These are phyloP conservation scores for Zygnema circumcarinatum DNA, from an alignment of 139 green algal species.

Conservation along the genomic window DNA sequence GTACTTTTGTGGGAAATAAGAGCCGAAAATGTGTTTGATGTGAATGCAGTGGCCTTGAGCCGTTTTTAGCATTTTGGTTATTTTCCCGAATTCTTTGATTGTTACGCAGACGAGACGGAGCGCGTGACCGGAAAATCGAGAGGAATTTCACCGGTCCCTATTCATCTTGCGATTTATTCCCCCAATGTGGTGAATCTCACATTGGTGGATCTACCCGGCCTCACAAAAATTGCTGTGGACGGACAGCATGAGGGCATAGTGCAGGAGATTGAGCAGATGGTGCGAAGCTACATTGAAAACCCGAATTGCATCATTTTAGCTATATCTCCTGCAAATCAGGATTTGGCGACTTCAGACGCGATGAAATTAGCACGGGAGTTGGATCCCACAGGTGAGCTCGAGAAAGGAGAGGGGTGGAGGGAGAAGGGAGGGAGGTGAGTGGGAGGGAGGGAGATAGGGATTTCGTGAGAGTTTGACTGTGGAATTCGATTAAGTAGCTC, in stretches of 20 bases:
- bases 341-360: constrained; percentile 62
- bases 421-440: too few relatives aligned
- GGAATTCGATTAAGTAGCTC: not conserved
- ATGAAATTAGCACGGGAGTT: constrained; percentile 61
- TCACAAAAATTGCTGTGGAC: constrained; percentile 93
- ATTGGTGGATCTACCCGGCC: constrained; percentile 94
- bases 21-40: too few relatives aligned
- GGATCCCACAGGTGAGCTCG: constrained; percentile 57
- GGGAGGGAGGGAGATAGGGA: constrained; percentile 35
- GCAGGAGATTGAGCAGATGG: constrained; percentile 93
- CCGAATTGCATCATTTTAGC: constrained; percentile 59
- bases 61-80: too few relatives aligned
- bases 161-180: constrained; percentile 91
- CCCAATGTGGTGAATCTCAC: constrained; percentile 87
- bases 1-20: too few relatives aligned
- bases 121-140: constrained; percentile 78
- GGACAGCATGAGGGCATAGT: constrained; percentile 76
- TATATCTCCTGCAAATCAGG: constrained; percentile 65
- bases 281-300: constrained; percentile 56
- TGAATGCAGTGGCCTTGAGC: too few relatives aligned
- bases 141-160: constrained; percentile 88
- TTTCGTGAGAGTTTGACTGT: not conserved
- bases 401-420: too few relatives aligned
- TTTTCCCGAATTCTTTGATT: too few relatives aligned
- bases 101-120: constrained; percentile 84